Percentiles rank a stretch among this genome's conserved stretches.
Conservation (phyloP, 2,329 filamentous ascomycete genomes). For the Chaetomiaceae sp. region DNA sequence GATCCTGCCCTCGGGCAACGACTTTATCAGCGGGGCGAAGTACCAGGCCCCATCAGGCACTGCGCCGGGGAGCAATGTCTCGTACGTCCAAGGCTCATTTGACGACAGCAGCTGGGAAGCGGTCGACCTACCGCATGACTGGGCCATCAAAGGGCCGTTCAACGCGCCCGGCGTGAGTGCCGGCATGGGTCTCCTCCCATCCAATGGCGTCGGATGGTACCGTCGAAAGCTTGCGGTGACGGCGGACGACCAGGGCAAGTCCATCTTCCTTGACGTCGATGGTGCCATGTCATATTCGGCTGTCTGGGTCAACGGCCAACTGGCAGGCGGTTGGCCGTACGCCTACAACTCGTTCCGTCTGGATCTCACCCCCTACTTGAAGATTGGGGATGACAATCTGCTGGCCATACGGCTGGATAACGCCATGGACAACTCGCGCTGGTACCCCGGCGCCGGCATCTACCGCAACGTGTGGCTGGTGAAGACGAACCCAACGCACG, state of each 20-base stretch:
- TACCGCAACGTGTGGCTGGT: constrained; percentile 51
- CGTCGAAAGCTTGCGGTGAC: constrained; percentile 34
- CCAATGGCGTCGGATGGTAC: constrained; percentile 49
- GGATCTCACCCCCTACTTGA: constrained; percentile 40
- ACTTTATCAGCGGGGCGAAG: constrained; percentile 24
- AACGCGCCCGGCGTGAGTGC: constrained; percentile 29
- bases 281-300: constrained; percentile 46
- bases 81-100: constrained; percentile 26
- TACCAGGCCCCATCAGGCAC: constrained; percentile 20
- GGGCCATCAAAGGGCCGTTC: constrained; percentile 44
- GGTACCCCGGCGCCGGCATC: constrained; percentile 49
- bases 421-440: constrained; percentile 41
- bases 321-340: constrained; percentile 48
- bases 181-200: constrained; percentile 39
- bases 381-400: constrained; percentile 28
- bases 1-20: constrained; percentile 30
- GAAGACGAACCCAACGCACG: constrained; percentile 40
- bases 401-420: constrained; percentile 49
- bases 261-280: constrained; percentile 42
- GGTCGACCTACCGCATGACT: constrained; percentile 42
- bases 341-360: constrained; percentile 46
- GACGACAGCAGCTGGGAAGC: constrained; percentile 38
- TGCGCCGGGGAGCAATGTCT: constrained; percentile 22
- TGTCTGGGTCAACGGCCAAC: constrained; percentile 46
- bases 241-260: constrained; percentile 31